These are phyloP conservation scores for Pyrrhoderma noxium DNA, from an alignment of 1,284 basidiomycete genomes.

Conservation along the genomic window DNA sequence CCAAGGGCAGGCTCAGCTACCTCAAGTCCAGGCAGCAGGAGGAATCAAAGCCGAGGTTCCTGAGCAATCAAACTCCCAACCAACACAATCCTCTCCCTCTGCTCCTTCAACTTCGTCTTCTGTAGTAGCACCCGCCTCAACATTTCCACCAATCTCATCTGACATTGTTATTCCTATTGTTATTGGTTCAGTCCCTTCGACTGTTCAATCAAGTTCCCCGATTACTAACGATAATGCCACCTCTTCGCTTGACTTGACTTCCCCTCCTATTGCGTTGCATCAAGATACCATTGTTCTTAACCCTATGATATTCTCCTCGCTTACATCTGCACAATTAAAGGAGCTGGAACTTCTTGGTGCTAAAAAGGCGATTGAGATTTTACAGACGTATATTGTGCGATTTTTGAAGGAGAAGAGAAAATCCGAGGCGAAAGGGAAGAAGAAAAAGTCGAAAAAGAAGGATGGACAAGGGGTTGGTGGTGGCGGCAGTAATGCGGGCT, in stretches of 20 bases:
- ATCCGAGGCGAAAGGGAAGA: conserved; percentile 30
- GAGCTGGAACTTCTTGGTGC: conserved; percentile 78
- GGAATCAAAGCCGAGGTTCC: background rate
- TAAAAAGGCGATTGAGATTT: conserved; percentile 72
- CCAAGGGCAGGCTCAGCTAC: too few relatives aligned
- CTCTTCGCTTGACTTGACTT: conserved; percentile 30
- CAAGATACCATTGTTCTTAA: conserved; percentile 80
- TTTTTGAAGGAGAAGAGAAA: conserved; percentile 75
- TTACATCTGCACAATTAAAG: conserved; percentile 65
- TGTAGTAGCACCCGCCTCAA: background rate
- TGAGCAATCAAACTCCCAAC: background rate
- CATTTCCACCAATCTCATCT: conserved; percentile 14
- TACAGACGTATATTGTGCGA: conserved; percentile 80
- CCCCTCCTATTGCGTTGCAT: conserved; percentile 75
- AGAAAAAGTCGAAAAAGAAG: conserved; percentile 34
- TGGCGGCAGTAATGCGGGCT: too few relatives aligned
- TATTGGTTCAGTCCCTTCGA: conserved; percentile 44
- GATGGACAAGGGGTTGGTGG: too few relatives aligned
- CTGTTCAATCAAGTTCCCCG: conserved; percentile 24
- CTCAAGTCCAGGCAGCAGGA: background rate
- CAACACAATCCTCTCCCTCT: background rate
- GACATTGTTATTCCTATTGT: conserved; percentile 40
- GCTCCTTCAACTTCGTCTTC: background rate
- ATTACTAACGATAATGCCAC: conserved; percentile 22
- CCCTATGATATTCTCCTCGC: conserved; percentile 76